Evolutionary conservation across 371 early-diverging fungal species (phyloP).

Genomic region (Zopfochytrium polystomum): DNA sequence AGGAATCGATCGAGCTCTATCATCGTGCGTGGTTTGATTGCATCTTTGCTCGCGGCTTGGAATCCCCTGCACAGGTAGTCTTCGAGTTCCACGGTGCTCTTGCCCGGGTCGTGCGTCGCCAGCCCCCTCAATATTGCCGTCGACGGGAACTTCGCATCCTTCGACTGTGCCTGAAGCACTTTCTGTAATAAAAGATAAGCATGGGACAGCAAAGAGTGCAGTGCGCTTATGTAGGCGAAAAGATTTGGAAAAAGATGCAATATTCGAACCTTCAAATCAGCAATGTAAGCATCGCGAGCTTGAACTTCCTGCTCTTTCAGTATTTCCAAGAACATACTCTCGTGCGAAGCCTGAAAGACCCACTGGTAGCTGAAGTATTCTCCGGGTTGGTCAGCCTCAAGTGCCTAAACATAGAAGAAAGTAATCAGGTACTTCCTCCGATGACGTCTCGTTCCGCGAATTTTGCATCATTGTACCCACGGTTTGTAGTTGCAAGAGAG

Average conservation of each 20-base stretch:
- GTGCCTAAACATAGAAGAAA: constrained; percentile 22
- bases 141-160: constrained; percentile 31
- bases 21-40: constrained; percentile 28
- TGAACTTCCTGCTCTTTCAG: constrained; percentile 43
- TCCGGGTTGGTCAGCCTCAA: constrained; percentile 46
- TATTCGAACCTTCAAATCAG: constrained; percentile 21
- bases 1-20: constrained; percentile 34
- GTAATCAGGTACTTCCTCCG: too few relatives aligned
- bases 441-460: too few relatives aligned
- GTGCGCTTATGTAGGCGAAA: background rate
- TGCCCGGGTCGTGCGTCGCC: constrained; percentile 26
- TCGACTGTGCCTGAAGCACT: constrained; percentile 13
- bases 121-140: constrained; percentile 28
- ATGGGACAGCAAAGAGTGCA: background rate
- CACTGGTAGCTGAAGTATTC: constrained; percentile 36
- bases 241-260: background rate
- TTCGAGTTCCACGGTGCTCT: constrained; percentile 30
- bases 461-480: background rate
- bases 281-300: constrained; percentile 28
- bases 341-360: constrained; percentile 39
- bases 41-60: too few relatives aligned
- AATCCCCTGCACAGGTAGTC: constrained; percentile 35
- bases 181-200: constrained; percentile 8
- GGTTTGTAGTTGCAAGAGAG: constrained; percentile 29
- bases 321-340: constrained; percentile 40